phyloP scores from a whole-genome alignment of 192 early-diverging fungal genomes.

The Coemansia sp. region DNA sequence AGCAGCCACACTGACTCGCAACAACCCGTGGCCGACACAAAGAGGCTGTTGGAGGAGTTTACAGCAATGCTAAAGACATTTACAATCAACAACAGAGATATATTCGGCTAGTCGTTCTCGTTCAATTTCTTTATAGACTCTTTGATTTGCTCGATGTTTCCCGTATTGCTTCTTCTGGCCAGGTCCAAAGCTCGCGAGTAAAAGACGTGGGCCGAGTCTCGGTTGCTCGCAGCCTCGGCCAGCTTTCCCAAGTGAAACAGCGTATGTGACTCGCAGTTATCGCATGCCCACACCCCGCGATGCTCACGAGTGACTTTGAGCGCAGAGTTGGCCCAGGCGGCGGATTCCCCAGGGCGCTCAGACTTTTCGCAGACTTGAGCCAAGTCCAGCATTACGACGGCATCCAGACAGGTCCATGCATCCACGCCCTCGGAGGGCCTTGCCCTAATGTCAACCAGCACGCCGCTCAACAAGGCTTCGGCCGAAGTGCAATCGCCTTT shows the following conservation, averaged over 20 bases:
- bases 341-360: constrained; percentile 12
- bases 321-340: constrained; percentile 25
- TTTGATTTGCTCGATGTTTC: constrained; percentile 35
- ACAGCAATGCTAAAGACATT: not conserved
- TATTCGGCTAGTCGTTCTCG: constrained; percentile 16
- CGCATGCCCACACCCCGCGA: constrained; percentile 31
- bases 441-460: constrained; percentile 30
- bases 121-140: constrained; percentile 11
- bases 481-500: constrained; percentile 30
- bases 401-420: constrained; percentile 51
- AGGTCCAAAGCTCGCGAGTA: constrained; percentile 28
- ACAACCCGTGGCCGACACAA: not conserved
- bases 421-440: constrained; percentile 10
- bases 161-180: constrained; percentile 20
- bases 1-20: constrained; percentile 6
- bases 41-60: not conserved
- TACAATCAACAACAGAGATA: not conserved
- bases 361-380: constrained; percentile 29
- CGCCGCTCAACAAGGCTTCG: constrained; percentile 25
- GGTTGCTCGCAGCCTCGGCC: constrained; percentile 11
- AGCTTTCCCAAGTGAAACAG: constrained; percentile 25
- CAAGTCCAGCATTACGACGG: constrained; percentile 50
- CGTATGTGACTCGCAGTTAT: constrained; percentile 41
- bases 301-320: constrained; percentile 1
- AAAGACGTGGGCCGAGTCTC: constrained; percentile 12